phyloP scores from a whole-genome alignment of 1,284 basidiomycete species.

The Marasmius fiardii region DNA sequence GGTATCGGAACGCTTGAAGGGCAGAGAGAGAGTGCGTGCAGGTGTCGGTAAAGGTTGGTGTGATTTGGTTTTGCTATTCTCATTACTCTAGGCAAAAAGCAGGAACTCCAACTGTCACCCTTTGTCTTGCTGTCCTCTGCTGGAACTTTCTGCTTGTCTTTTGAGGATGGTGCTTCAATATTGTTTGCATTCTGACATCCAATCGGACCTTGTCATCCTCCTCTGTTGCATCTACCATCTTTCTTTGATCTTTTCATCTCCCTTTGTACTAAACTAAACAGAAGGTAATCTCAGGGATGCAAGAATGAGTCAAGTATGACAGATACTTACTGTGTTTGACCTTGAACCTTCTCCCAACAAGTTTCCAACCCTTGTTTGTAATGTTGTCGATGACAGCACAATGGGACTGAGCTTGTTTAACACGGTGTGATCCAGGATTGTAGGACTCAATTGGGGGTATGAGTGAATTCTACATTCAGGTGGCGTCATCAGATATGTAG shows the following conservation, averaged over 20 bases:
- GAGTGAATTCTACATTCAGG: no score
- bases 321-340: slow-evolving; percentile 64
- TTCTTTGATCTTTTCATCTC: slow-evolving; percentile 46
- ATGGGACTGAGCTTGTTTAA: slow-evolving; percentile 91
- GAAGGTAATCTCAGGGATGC: not conserved
- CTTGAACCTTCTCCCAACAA: slow-evolving; percentile 65
- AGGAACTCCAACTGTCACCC: slow-evolving; percentile 32
- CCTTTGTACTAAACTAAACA: slow-evolving; percentile 56
- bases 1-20: not conserved
- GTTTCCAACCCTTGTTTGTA: slow-evolving; percentile 49
- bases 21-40: slow-evolving; percentile 43
- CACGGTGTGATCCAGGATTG: slow-evolving; percentile 88
- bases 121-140: slow-evolving; percentile 43
- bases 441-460: slow-evolving; percentile 74
- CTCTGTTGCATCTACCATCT: slow-evolving; percentile 56
- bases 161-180: slow-evolving; percentile 18
- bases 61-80: slow-evolving; percentile 15
- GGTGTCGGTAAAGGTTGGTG: slow-evolving; percentile 41
- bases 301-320: not conserved
- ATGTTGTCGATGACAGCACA: slow-evolving; percentile 77
- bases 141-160: slow-evolving; percentile 23
- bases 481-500: no score
- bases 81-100: no score
- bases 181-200: slow-evolving; percentile 15
- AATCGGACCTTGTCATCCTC: slow-evolving; percentile 49